A percentile compares a stretch with the other conserved stretches of the same genome.
These are phyloP conservation scores for Cenchrus purpureus DNA, from an alignment of 176 grass and related monocot species.

Conservation along the genomic window DNA sequence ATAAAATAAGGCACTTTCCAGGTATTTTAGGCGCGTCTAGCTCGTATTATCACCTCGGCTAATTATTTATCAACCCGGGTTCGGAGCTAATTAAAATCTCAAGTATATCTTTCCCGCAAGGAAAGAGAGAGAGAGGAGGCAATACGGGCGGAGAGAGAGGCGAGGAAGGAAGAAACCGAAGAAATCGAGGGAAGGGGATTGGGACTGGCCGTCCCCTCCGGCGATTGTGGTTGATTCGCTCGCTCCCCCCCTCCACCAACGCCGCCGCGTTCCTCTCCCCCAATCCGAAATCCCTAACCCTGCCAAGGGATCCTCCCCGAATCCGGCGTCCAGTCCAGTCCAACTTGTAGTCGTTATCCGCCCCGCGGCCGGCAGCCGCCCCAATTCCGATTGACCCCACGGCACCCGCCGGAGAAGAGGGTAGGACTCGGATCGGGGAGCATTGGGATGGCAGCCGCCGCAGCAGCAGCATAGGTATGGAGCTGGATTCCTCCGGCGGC, in stretches of 20 bases:
- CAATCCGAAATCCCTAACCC: conserved; percentile 21
- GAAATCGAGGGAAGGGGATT: conserved; percentile 28
- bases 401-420: conserved; percentile 16
- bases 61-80: neutral
- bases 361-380: conserved; percentile 19
- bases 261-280: neutral
- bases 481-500: conserved; percentile 61
- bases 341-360: conserved; percentile 20
- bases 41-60: neutral
- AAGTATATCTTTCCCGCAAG: conserved; percentile 26
- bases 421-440: conserved; percentile 37
- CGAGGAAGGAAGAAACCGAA: conserved; percentile 23
- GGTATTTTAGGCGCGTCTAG: neutral
- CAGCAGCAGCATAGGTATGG: conserved; percentile 55
- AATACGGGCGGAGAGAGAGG: conserved; percentile 33
- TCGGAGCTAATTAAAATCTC: conserved; percentile 8
- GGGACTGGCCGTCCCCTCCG: neutral
- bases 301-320: conserved; percentile 4
- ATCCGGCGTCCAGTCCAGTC: conserved; percentile 38
- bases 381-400: neutral
- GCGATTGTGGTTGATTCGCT: conserved; percentile 34
- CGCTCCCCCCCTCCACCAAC: neutral
- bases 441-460: conserved; percentile 39
- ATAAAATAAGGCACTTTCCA: conserved; percentile 2
- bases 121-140: neutral